phyloP scores from a whole-genome alignment of 2,329 filamentous ascomycete genomes.

The Penicillium italicum region DNA sequence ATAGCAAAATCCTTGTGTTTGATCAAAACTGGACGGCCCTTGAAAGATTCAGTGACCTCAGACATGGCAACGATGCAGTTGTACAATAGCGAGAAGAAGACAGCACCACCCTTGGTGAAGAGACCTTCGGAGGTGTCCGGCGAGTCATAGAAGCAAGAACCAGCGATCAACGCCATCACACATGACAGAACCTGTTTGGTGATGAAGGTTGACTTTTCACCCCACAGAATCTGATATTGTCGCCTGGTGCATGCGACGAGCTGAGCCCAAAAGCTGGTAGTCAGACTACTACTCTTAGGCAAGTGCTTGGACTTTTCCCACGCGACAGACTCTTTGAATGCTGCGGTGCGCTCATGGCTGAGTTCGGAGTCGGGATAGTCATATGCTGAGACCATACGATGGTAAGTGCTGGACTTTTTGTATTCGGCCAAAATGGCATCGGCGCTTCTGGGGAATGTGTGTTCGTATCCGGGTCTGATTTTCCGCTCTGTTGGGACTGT shows the following conservation, averaged over 20 bases:
- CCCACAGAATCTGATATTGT: conserved; percentile 63
- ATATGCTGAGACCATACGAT: conserved; percentile 54
- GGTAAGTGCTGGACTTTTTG: conserved; percentile 49
- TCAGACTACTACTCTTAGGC: conserved; percentile 53
- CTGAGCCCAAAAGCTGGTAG: conserved; percentile 52
- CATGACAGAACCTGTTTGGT: conserved; percentile 60
- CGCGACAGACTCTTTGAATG: conserved; percentile 53
- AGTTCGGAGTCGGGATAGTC: conserved; percentile 51
- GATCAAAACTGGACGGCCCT: conserved; percentile 54
- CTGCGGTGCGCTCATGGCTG: conserved; percentile 44
- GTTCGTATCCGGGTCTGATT: conserved; percentile 42
- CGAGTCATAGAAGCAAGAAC: conserved; percentile 65
- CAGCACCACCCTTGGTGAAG: conserved; percentile 59
- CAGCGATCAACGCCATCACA: conserved; percentile 58
- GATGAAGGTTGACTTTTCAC: conserved; percentile 60
- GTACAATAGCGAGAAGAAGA: conserved; percentile 62
- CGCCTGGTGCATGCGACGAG: conserved; percentile 54
- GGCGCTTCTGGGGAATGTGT: conserved; percentile 43
- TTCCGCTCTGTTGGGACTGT: conserved; percentile 52
- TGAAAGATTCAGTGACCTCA: conserved; percentile 62
- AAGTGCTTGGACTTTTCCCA: conserved; percentile 55
- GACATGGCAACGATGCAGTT: conserved; percentile 60
- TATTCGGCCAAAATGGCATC: conserved; percentile 48
- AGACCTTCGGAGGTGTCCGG: conserved; percentile 55
- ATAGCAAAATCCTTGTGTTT: conserved; percentile 58